These are phyloP conservation scores for Apostasia ramifera DNA, from an alignment of 106 monocot species.

Conservation along the genomic window DNA sequence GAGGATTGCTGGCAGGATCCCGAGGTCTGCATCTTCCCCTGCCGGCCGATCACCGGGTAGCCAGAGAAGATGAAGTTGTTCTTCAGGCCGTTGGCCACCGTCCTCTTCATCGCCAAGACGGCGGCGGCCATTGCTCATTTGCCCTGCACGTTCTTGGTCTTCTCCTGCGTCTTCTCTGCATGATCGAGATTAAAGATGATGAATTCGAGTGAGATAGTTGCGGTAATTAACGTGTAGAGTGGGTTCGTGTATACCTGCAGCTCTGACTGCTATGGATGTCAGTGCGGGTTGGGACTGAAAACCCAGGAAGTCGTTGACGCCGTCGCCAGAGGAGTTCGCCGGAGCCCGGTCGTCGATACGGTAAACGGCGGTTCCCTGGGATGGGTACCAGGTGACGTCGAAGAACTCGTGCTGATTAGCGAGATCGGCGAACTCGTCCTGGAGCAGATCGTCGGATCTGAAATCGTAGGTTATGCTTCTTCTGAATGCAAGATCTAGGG, in stretches of 20 bases:
- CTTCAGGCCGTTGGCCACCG: slow-evolving; percentile 47
- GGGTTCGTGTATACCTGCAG: slow-evolving; percentile 26
- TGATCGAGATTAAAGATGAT: not conserved
- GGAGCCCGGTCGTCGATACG: slow-evolving; percentile 51
- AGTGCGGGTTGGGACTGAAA: slow-evolving; percentile 37
- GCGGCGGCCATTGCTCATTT: slow-evolving; percentile 43
- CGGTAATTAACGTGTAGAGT: too few species aligned
- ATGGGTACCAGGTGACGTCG: slow-evolving; percentile 81
- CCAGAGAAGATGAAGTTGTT: slow-evolving; percentile 49
- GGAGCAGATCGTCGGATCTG: slow-evolving; percentile 29
- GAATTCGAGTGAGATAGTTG: not conserved
- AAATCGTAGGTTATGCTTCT: slow-evolving; percentile 57
- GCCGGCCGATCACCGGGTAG: slow-evolving; percentile 67
- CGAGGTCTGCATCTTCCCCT: slow-evolving; percentile 78
- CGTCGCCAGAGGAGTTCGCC: slow-evolving; percentile 48
- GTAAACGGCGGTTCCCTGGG: slow-evolving; percentile 50
- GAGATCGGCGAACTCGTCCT: slow-evolving; percentile 41
- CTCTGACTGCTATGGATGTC: slow-evolving; percentile 25
- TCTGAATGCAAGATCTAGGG: slow-evolving; percentile 60
- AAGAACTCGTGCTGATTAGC: slow-evolving; percentile 55
- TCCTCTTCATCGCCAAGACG: slow-evolving; percentile 26
- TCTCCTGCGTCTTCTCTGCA: slow-evolving; percentile 42
- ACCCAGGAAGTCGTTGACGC: slow-evolving; percentile 68
- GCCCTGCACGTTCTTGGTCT: slow-evolving; percentile 32
- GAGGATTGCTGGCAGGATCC: slow-evolving; percentile 63